Evolutionary conservation across 257 asterid genomes (phyloP).

Genomic region (Solanum gandarillasii): DNA sequence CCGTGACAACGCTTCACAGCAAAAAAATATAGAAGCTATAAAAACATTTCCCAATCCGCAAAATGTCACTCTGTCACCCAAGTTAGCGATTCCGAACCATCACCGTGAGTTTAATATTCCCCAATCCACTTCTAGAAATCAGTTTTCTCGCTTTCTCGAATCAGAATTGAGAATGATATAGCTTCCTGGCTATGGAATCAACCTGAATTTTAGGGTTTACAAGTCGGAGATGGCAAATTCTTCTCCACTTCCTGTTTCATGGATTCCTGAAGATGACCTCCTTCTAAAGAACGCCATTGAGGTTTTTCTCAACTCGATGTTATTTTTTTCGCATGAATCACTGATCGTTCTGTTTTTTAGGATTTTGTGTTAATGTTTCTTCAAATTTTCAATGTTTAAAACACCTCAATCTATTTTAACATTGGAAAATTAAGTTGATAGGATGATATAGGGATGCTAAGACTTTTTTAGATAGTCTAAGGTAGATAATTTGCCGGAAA

Average conservation of each 20-base stretch:
- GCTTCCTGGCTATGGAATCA: neutral
- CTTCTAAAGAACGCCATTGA: conserved; percentile 72
- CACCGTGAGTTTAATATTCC: neutral
- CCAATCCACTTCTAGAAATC: neutral
- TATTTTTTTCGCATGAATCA: neutral
- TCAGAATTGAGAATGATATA: neutral
- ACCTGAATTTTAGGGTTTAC: conserved; percentile 36
- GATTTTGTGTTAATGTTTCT: neutral
- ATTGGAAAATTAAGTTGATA: neutral
- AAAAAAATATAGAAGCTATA: neutral
- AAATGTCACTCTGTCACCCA: neutral
- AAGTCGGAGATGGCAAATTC: conserved; percentile 34
- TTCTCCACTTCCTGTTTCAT: conserved; percentile 28
- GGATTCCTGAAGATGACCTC: conserved; percentile 88
- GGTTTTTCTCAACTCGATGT: conserved; percentile 1
- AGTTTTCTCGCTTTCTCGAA: neutral
- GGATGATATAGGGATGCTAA: neutral
- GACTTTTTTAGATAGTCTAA: neutral
- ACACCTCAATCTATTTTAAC: neutral
- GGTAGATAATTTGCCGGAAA: neutral
- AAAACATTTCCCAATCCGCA: neutral
- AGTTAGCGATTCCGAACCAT: neutral
- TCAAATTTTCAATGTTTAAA: neutral
- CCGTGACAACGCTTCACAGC: neutral
- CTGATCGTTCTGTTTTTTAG: neutral